phyloP scores from a whole-genome alignment of 495 filamentous ascomycete genomes.

The Penicillium angulare region DNA sequence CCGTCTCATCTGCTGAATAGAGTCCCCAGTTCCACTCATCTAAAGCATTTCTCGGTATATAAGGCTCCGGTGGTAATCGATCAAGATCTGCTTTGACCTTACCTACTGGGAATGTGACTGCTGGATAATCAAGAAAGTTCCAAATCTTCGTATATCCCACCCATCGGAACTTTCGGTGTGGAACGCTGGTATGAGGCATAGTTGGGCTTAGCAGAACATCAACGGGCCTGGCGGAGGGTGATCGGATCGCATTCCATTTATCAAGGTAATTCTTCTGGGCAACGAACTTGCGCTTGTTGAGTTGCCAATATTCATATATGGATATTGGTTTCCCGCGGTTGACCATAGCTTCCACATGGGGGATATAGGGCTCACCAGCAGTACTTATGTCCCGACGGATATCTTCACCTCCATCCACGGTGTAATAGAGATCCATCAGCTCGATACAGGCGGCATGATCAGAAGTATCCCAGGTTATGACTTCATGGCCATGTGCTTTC shows the following conservation, averaged over 20 bases:
- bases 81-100: conserved; percentile 48
- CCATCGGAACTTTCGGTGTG: conserved; percentile 47
- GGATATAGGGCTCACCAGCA: conserved; percentile 55
- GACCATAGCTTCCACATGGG: conserved; percentile 45
- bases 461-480: conserved; percentile 46
- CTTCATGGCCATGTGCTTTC: conserved; percentile 42
- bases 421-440: conserved; percentile 52
- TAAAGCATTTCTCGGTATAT: conserved; percentile 46
- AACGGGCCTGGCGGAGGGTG: conserved; percentile 48
- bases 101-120: conserved; percentile 55
- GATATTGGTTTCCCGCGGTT: conserved; percentile 51
- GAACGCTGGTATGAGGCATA: conserved; percentile 45
- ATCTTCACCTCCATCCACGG: conserved; percentile 55
- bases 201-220: conserved; percentile 64
- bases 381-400: conserved; percentile 45
- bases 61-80: conserved; percentile 39
- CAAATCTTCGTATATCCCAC: conserved; percentile 65
- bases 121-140: conserved; percentile 68
- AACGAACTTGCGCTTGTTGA: conserved; percentile 50
- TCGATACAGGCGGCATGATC: conserved; percentile 44
- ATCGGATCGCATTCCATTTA: conserved; percentile 49
- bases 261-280: conserved; percentile 56
- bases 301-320: conserved; percentile 55
- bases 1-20: conserved; percentile 41
- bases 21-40: conserved; percentile 52